Base-by-base conservation (phyloP, 345 rosid species). In the Acer campestre region DNA sequence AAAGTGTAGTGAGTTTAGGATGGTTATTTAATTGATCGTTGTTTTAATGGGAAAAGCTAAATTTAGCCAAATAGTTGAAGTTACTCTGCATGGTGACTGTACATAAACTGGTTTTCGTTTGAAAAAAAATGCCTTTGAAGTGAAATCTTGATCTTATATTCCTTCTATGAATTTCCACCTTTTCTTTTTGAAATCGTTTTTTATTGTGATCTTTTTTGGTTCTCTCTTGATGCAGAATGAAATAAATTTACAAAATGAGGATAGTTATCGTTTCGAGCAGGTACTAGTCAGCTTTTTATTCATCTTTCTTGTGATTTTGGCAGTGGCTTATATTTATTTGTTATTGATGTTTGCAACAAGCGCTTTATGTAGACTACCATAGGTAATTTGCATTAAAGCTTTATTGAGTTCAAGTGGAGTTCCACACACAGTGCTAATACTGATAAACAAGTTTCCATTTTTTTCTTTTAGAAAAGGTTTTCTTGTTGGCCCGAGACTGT, bases 201-300 rank as follows among this genome's bases (percentile, higher is more conserved):
- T 27, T 35, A 29, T 53, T 65, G 48, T 40, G 65, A 61, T 72
- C 10, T 49, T 70, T 58, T 70, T 17, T 35, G 44, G 56, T 44
- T 73, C 53, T 42, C 16, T 18, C 74, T 71, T 71, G 59, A 68
- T 84, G 92, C 98, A 95, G 99, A 88, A 80, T 82, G 99, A 95
- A 88, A 93, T 95, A 75, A 40, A 40, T 46, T 86, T 90, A 79
- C 99, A 93, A 82, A 95, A 93, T 55, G 86, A 79, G 18, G 97
- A 92, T 74, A 38, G 79, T 59, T 92, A 95, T 78, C 94, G 98
- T 77, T 92, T 88, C 82, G 99, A 93, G 77, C 99, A 95, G 98
- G 99, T 93, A 86, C 62, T 23, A 58, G 42, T 40, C 56, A 51
- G 64, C 71, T 46, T 17, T 42, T 70, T 61, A 20, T 16, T 75